Base-by-base conservation (phyloP, 371 early-diverging fungal species). In the Ordospora colligata region DNA sequence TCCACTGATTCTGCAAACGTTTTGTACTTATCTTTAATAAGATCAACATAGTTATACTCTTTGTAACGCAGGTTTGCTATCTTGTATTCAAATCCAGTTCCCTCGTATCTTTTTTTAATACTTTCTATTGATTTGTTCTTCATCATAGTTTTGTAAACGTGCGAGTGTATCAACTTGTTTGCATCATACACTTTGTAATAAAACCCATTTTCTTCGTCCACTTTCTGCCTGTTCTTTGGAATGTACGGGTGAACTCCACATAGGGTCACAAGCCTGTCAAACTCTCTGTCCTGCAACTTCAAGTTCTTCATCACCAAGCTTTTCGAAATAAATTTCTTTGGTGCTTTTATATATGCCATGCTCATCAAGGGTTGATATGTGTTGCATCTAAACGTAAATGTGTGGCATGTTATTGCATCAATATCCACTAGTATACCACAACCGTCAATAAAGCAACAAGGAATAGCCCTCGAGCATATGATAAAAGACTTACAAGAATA, bases 101-200 rank as follows among this genome's bases (percentile, higher is more conserved):
- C 46, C 7, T 2, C 6, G 21, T 50, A 63, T 43, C 52, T 54
- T 49, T 77, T 45, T 52, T 47, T 74, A 58, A 67, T 81, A 14
- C 23, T 23, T 7, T 51, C 27, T 53, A 63, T 46, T 6, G 10
- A 49, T 43, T 53, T 68, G 37, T 81, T 81, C 11, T 10, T 51
- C 22, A 63, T 66, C 25, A 81, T 27, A 2, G 19, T 67, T 22
- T 62, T 67, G 53, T 78, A 81, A 23, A 62, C 49, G 12, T 77
- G 63, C 17, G 75, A 70, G 12, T 70, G 23, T 12, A 50, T 37
- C 5, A 81, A 69, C 27, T 54, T 72, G 50, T 77, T 68, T 32
- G 69, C 67, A 75, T 81, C 81, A 0, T 19, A 46, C 8, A 81
- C 74, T 46, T 37, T 65, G 44, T 81, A 81, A 52, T 69, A 78